Percentiles rank a stretch among this genome's conserved stretches.
Evolutionary conservation across 2,329 filamentous ascomycete genomes (phyloP).

Genomic region (Alternaria novae-zelandiae): DNA sequence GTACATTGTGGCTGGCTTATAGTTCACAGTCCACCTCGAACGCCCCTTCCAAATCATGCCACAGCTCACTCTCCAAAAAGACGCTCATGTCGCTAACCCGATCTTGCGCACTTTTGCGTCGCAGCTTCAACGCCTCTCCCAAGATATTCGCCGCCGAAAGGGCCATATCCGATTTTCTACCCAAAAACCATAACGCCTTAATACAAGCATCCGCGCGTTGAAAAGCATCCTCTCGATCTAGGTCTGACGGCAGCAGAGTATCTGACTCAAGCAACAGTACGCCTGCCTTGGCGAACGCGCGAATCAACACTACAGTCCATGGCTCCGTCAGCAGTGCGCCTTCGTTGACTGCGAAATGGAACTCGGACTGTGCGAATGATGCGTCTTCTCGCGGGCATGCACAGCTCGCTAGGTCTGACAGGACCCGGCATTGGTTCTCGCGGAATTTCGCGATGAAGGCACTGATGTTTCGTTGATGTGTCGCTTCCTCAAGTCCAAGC

Average conservation of each 20-base stretch:
- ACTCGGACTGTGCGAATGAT: slow-evolving; percentile 49
- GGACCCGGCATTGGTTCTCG: slow-evolving; percentile 52
- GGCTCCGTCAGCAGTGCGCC: slow-evolving; percentile 66
- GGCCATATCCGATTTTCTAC: slow-evolving; percentile 63
- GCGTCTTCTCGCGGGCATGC: slow-evolving; percentile 47
- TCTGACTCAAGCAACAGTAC: slow-evolving; percentile 50
- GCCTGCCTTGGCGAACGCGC: slow-evolving; percentile 59
- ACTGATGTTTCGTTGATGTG: slow-evolving; percentile 31
- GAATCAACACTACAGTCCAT: slow-evolving; percentile 64
- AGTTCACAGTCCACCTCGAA: slow-evolving; percentile 27
- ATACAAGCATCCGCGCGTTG: slow-evolving; percentile 58
- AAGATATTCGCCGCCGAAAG: slow-evolving; percentile 49
- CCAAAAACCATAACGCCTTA: slow-evolving; percentile 61
- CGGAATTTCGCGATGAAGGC: slow-evolving; percentile 52
- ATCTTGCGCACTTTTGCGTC: slow-evolving; percentile 29
- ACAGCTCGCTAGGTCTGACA: slow-evolving; percentile 58
- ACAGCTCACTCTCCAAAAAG: slow-evolving; percentile 34
- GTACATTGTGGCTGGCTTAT: slow-evolving; percentile 9
- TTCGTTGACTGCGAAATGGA: slow-evolving; percentile 62
- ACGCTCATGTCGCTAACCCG: slow-evolving; percentile 31
- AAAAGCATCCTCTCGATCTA: slow-evolving; percentile 36
- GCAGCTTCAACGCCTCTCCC: slow-evolving; percentile 42
- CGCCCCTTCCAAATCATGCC: slow-evolving; percentile 28
- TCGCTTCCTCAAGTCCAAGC: slow-evolving; percentile 28
- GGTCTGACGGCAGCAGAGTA: slow-evolving; percentile 12